Base-by-base conservation (phyloP, 116 monocot species). In the Iris pallida region DNA sequence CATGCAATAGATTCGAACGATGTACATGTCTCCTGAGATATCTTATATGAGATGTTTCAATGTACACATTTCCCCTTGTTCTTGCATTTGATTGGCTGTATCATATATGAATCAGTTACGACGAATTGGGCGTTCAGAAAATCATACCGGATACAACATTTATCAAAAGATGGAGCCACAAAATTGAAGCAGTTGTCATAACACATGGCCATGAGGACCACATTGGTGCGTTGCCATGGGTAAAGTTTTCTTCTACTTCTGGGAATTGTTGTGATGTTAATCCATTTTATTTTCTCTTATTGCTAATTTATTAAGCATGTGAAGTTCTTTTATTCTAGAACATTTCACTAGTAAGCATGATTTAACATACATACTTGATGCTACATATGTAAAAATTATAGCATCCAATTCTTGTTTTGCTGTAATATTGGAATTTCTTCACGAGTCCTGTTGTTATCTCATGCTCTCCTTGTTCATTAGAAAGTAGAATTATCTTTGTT, bases 181-280 rank as follows among this genome's bases (percentile, higher is more conserved):
- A 99, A 76, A 99, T 99, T 84, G 98, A 99, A 73, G 98, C 93
- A 64, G 81, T 99, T 60, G 70, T 99, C 15, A 93, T 99, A 59
- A 99, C 98, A 19, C 98, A 99, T 84, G 98, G 98, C 53, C 98
- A 99, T 59, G 98, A 99, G 82, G 98, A 99, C 81, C 98, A 99
- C 82, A 99, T 99, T 77, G 98, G 98, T 82, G 98, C 98, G 65
- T 93, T 99, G 88, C 98, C 98, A 68, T 99, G 98, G 98, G 98
- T 99, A 93, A 85, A 78, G 63, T 64, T 61, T 82, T 74, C 42
- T 71, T 71, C 61, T 77, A 41, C 54, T 70, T 47, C 64, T 66
- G 72, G 55, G 30, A 71, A 45, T 20, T 75, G 45, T 64, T 19
- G 30, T 30, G 30, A 30, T 30, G 30, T 30, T 30, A 30, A 30